Base-by-base conservation (phyloP, 164 flowering plant genomes). In the Sedum album region DNA sequence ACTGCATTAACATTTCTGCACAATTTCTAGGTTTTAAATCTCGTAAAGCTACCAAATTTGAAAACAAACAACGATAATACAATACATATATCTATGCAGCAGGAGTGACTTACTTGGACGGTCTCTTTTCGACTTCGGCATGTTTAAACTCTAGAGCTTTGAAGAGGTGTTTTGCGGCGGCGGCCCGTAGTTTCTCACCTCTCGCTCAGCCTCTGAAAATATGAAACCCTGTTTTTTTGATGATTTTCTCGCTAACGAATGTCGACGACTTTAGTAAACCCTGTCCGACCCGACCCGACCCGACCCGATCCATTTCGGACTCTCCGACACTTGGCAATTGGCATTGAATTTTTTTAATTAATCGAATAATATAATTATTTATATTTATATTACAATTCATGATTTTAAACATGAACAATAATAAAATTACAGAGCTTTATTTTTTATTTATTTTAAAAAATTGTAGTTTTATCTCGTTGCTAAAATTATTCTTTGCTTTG, bases 101-200 rank as follows among this genome's bases (percentile, higher is more conserved):
- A 31, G 51, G 48, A 33, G 28, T 18, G 20, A 41, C 31, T 0
- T 63, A 81, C 92, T 85, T 70, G 78, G 26, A 57, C 70, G 74
- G 67, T 85, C 74, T 15, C 92, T 86, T 82, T 87, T 87, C 31
- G 93, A 87, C 66, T 85, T 85, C 6, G 90, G 89, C 93, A 85
- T 87, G 21, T 71, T 73, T 31, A 4, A 11, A 64, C 18, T 11
- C 35, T 8, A 48, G 60, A 55, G 60, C 30, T 55, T 4, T 13
- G 18, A 55, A 0, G 20, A 28, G 33, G 31, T 4, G 33, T 2
- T 57, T 4, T 11, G 30, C 28, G 44, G 66, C 66, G 69, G 31
- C 36, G 60, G 69, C 41, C 42, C 41, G 31, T 10, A 5, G 31
- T 26, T 26, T 5, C 15, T 11, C 15, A 5, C 4, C 28, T 14